Evolutionary conservation across 108 stramenopile genomes (phyloP), one percentile per base, ranked within the genome.

Genomic region (Cyclotella sp.): DNA sequence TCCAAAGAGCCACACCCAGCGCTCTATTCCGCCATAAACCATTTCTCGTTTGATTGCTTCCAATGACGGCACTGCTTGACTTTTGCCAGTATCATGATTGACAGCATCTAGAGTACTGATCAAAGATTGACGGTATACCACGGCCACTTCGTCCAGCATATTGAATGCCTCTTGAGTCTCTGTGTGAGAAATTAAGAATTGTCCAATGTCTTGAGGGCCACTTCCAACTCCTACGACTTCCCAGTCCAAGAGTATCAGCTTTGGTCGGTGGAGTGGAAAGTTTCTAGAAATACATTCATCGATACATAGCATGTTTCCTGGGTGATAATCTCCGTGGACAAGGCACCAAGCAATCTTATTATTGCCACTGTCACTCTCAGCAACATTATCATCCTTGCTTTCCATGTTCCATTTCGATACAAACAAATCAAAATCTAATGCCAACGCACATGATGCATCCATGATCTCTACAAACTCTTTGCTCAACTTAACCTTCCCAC

Each of bases 311-410:
- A 85, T 47, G 75, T 89, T 89, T 58, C 88, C 88, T 11, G 88
- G 88, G 75, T 84, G 84, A 68, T 84, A 89, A 71, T 89, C 88
- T 14, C 85, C 85, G 72, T 89, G 88, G 12, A 89, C 88, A 68
- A 89, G 41, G 1, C 76, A 75, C 73, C 73, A 88, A 42, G 76
- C 57, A 57, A 70, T 57, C 15, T 68, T 53, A 18, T 30, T 15
- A 9, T 52, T 57, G 18, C 52, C 64, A 24, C n/a, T 5, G n/a
- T 19, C 41, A 29, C 62, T 58, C 26, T 21, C 27, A 24, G n/a
- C 28, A 53, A 21, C 27, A 53, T 13, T 13, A n/a, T 16, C 9
- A 63, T 3, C 12, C 4, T 40, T 41, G 30, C 40, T 30, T 12
- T 29, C n/a, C 13, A 49, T 5, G 47, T 70, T 70, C 70, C 70